Evolutionary conservation across 73 alveolate genomes (phyloP), one percentile per base, ranked within the genome.

Genomic region (Blepharisma stoltei): DNA sequence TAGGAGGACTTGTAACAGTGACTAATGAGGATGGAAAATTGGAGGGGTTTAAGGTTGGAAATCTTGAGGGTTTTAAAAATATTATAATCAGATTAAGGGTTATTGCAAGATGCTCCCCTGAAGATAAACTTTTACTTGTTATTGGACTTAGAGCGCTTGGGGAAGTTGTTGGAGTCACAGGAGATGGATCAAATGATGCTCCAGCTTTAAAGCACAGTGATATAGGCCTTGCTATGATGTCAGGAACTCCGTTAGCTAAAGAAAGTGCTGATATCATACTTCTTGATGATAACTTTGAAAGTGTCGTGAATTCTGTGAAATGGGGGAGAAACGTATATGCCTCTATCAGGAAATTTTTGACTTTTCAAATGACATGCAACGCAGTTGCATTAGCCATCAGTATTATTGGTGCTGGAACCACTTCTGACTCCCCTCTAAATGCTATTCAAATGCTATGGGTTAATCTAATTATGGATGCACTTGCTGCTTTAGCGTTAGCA

Each of bases 191-290:
- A 6, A 89, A 89, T 92, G 98, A 93, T 71, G 98, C 98, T 6
- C 95, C 93, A 21, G 97, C 98, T 32, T 86, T 95, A 45, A 89
- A 93, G 83, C 88, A 90, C 75, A 90, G 97, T 76, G 97, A 95
- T 88, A 97, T 95, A 20, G 97, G 98, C 0, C 92, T 95, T 81
- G 94, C 98, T 5, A 95, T 95, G 99, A 86, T 85, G 7, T 91
- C 98, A 65, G 99, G 99, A 32, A 96, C 99, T 20, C 96, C 94
- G 83, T 95, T 96, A 37, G 99, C 99, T 9, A 96, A 96, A 78
- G 99, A 96, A 76, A 98, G 98, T 43, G 88, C 98, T 25, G 99
- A 95, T 80, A 96, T 96, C 77, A 93, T 96, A 70, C 82, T 96
- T 38, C 88, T 96, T 55, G 99, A 96, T 84, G 97, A 96, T 81